Evolutionary conservation across 2,329 filamentous ascomycete genomes (phyloP).

Genomic region (Trichoderma sp.): DNA sequence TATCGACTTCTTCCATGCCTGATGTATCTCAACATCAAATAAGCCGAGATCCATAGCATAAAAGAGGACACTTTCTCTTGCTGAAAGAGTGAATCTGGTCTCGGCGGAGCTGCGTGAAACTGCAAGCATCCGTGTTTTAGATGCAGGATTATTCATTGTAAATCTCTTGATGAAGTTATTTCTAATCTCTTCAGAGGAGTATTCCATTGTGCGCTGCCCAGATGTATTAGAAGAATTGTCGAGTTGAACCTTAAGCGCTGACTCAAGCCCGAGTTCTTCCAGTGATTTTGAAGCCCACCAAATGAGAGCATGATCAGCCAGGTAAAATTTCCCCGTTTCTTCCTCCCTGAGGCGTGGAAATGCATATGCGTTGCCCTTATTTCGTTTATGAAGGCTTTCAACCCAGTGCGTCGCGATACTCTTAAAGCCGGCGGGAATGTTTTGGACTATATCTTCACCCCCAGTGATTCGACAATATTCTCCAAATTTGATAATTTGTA

Average conservation of each 20-base stretch:
- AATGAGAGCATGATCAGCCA: neutral
- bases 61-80: neutral
- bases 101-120: neutral
- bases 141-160: neutral
- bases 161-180: neutral
- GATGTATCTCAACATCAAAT: neutral
- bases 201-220: neutral
- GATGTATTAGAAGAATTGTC: neutral
- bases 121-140: neutral
- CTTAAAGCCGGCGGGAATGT: fast-evolving
- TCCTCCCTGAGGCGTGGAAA: neutral
- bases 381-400: neutral
- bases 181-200: neutral
- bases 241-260: neutral
- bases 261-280: neutral
- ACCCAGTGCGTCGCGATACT: neutral
- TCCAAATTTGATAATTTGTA: neutral
- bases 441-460: fast-evolving
- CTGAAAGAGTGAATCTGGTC: neutral
- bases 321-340: neutral
- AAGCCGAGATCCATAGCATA: neutral
- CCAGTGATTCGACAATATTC: neutral
- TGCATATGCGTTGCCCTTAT: neutral
- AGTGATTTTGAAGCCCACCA: neutral
- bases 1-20: too few species aligned